Conservation (phyloP, 225 moss, liverwort and hornwort species). For the Physcomitrellopsis africana region DNA sequence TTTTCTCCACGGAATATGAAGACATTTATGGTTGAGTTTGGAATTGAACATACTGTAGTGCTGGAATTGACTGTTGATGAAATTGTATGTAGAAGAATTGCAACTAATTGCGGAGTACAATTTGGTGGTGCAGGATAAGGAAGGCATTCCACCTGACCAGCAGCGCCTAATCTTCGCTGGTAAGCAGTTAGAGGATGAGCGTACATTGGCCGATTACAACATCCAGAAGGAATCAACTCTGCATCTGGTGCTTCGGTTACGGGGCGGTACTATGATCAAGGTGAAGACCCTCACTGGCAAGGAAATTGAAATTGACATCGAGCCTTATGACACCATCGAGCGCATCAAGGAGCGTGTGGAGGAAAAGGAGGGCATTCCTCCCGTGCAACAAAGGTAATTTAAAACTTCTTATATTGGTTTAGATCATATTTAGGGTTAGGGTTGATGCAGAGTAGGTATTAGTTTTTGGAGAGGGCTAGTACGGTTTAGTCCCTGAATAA, state of each 20-base stretch:
- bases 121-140: slow-evolving; percentile 60
- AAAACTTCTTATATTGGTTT: not conserved
- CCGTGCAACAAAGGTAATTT: slow-evolving; percentile 89
- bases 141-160: slow-evolving; percentile 74
- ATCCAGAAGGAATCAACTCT: slow-evolving; percentile 89
- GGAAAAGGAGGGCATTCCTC: slow-evolving; percentile 99
- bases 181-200: slow-evolving; percentile 95
- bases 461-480: slow-evolving; percentile 6
- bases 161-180: slow-evolving; percentile 92
- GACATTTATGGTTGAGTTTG: too few species aligned
- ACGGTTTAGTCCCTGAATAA: slow-evolving; percentile 11
- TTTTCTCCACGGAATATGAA: too few species aligned
- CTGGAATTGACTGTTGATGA: not conserved
- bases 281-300: slow-evolving; percentile 97
- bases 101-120: not conserved
- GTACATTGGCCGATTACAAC: slow-evolving; percentile 82
- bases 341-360: slow-evolving; percentile 98
- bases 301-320: slow-evolving; percentile 99
- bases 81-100: slow-evolving; percentile 14
- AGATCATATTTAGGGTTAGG: slow-evolving; percentile 21
- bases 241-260: slow-evolving; percentile 77
- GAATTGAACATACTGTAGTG: too few species aligned
- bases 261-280: slow-evolving; percentile 99
- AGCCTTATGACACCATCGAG: slow-evolving; percentile 94
- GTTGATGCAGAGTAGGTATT: slow-evolving; percentile 1